These are phyloP conservation scores for Saturnispora silvae DNA, from an alignment of 805 yeast genomes.

Conservation along the genomic window DNA sequence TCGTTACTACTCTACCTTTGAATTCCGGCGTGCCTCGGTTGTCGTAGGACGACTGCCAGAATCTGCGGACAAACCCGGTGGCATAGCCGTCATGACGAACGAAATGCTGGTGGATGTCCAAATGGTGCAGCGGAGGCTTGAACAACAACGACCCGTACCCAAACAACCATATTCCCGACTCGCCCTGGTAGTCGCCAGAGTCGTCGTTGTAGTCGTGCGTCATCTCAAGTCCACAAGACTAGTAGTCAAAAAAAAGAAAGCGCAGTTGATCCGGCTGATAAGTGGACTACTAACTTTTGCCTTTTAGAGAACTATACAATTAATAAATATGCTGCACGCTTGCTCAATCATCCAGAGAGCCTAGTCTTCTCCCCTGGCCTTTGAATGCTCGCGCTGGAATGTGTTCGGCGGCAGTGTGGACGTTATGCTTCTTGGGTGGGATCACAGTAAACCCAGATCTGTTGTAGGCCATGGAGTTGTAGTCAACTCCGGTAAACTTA, in stretches of 20 bases:
- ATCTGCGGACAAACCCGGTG: constrained; percentile 67
- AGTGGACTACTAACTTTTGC: too few relatives aligned
- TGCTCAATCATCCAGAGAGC: constrained; percentile 4
- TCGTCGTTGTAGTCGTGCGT: too few relatives aligned
- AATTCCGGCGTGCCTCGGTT: constrained; percentile 78
- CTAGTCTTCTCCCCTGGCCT: constrained; percentile 7
- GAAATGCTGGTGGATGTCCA: constrained; percentile 25
- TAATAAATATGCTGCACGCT: too few relatives aligned
- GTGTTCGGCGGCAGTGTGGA: neutral
- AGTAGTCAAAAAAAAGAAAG: too few relatives aligned
- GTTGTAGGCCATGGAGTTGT: constrained; percentile 21
- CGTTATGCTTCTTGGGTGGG: constrained; percentile 10
- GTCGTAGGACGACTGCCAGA: constrained; percentile 87
- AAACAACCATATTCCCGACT: constrained; percentile 60
- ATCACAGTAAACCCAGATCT: constrained; percentile 17
- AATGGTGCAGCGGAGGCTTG: constrained; percentile 72
- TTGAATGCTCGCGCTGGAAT: neutral
- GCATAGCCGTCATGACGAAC: constrained; percentile 54
- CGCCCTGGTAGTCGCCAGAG: neutral
- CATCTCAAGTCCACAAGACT: neutral
- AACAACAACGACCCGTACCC: constrained; percentile 87
- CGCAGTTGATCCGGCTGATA: too few relatives aligned
- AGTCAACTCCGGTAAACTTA: constrained; percentile 23
- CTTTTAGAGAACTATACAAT: too few relatives aligned
- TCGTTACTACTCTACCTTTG: constrained; percentile 88